Conservation (phyloP, 116 monocot species). For the Phalaenopsis hybrid region DNA sequence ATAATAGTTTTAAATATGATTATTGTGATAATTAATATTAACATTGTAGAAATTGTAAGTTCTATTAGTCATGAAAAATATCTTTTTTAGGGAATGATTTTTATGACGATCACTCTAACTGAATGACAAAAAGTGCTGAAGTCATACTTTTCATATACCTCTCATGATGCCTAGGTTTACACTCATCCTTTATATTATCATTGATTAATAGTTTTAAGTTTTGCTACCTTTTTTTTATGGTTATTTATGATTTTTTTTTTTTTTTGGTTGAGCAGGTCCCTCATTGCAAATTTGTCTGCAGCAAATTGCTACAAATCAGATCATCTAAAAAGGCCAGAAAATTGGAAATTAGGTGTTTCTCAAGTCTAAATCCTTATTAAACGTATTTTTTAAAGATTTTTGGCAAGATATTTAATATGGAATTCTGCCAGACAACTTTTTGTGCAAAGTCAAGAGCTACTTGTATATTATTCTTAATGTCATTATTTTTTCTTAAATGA, state of each 20-base stretch:
- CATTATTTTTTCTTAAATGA: neutral
- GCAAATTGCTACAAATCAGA: constrained; percentile 88
- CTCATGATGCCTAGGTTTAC: no score
- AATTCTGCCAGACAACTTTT: neutral
- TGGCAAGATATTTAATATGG: neutral
- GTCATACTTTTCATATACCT: no score
- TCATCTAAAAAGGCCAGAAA: constrained; percentile 90
- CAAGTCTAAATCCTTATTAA: neutral
- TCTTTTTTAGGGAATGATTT: no score
- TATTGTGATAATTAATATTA: no score
- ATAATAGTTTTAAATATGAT: no score
- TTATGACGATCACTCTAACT: no score
- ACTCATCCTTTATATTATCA: no score
- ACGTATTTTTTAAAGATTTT: neutral
- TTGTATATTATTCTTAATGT: neutral
- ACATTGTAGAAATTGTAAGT: no score
- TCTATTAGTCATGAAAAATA: no score
- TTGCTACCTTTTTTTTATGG: constrained; percentile 12
- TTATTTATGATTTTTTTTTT: neutral
- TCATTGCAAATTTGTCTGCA: constrained; percentile 80
- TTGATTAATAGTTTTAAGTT: no score
- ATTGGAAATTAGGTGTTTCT: constrained; percentile 66
- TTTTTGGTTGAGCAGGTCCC: constrained; percentile 41
- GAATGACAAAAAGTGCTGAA: no score
- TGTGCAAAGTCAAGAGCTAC: neutral